Percentiles rank a stretch among this genome's conserved stretches.
Conservation (phyloP, 1,284 basidiomycete species). For the Gomphus bonarii region DNA sequence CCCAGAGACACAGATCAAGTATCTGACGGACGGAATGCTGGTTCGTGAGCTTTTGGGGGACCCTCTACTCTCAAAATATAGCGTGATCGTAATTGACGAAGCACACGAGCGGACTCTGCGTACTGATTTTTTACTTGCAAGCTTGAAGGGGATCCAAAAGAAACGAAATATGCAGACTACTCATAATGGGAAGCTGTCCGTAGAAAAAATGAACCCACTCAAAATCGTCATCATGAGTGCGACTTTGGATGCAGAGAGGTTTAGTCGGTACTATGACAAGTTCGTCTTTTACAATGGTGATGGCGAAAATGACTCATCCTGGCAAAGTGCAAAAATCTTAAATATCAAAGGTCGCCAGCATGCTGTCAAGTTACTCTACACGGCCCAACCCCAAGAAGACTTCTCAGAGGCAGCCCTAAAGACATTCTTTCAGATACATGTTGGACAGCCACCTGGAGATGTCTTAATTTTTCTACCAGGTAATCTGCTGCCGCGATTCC, state of each 20-base stretch:
- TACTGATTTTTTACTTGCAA: constrained; percentile 90
- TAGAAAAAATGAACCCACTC: constrained; percentile 40
- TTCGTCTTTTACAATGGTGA: constrained; percentile 28
- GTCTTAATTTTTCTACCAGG: constrained; percentile 91
- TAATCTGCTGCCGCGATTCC: constrained; percentile 16
- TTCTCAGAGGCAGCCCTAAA: constrained; percentile 85
- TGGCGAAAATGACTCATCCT: constrained; percentile 14
- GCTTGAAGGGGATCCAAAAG: constrained; percentile 79
- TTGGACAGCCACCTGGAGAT: constrained; percentile 72
- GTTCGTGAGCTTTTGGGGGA: constrained; percentile 83
- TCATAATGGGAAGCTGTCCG: constrained; percentile 23
- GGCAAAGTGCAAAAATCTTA: constrained; percentile 67
- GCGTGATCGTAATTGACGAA: constrained; percentile 90
- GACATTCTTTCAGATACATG: constrained; percentile 87
- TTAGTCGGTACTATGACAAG: constrained; percentile 81
- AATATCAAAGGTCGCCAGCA: constrained; percentile 92
- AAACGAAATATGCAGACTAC: constrained; percentile 43
- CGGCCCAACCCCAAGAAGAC: constrained; percentile 65
- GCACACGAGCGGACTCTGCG: constrained; percentile 94
- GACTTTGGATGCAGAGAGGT: constrained; percentile 90
- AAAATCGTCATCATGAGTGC: constrained; percentile 98
- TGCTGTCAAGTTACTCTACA: constrained; percentile 77
- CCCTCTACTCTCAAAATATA: constrained; percentile 72
- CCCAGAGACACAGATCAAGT: constrained; percentile 77
- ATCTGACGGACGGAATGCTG: constrained; percentile 95